These are phyloP conservation scores for Stagonosporopsis rhizophila DNA, from an alignment of 2,329 filamentous ascomycete species.

Conservation along the genomic window DNA sequence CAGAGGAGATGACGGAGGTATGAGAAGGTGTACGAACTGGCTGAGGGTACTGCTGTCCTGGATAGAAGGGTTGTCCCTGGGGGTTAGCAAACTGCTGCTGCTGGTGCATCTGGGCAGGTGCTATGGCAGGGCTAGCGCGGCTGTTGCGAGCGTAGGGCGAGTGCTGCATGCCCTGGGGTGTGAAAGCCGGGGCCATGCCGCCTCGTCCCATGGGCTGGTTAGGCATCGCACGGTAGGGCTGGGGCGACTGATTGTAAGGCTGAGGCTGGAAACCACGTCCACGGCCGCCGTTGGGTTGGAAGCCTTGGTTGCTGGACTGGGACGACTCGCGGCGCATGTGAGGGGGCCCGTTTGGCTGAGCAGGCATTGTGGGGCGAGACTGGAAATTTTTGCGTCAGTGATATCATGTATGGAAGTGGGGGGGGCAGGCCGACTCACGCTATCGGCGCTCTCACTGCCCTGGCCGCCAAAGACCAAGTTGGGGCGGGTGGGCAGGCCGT, in stretches of 20 bases:
- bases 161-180: slow-evolving; percentile 62
- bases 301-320: slow-evolving; percentile 69
- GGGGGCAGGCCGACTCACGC: slow-evolving; percentile 66
- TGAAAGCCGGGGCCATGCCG: slow-evolving; percentile 61
- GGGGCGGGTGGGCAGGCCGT: slow-evolving; percentile 72
- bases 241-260: slow-evolving; percentile 63
- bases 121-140: slow-evolving; percentile 60
- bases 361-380: slow-evolving; percentile 71
- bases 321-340: slow-evolving; percentile 86
- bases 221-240: slow-evolving; percentile 60
- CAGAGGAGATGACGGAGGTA: slow-evolving; percentile 39
- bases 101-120: slow-evolving; percentile 71
- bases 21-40: slow-evolving; percentile 65
- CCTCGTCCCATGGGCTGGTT: slow-evolving; percentile 59
- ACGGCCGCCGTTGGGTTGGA: slow-evolving; percentile 54
- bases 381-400: slow-evolving; percentile 51
- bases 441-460: slow-evolving; percentile 71
- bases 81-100: slow-evolving; percentile 58
- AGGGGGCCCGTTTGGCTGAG: slow-evolving; percentile 56
- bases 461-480: slow-evolving; percentile 84
- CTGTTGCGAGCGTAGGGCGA: slow-evolving; percentile 63
- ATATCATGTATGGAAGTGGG: background rate
- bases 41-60: slow-evolving; percentile 64
- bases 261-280: slow-evolving; percentile 58
- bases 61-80: slow-evolving; percentile 70